phyloP scores from a whole-genome alignment of 306 rosid species.

The Malus asiatica region DNA sequence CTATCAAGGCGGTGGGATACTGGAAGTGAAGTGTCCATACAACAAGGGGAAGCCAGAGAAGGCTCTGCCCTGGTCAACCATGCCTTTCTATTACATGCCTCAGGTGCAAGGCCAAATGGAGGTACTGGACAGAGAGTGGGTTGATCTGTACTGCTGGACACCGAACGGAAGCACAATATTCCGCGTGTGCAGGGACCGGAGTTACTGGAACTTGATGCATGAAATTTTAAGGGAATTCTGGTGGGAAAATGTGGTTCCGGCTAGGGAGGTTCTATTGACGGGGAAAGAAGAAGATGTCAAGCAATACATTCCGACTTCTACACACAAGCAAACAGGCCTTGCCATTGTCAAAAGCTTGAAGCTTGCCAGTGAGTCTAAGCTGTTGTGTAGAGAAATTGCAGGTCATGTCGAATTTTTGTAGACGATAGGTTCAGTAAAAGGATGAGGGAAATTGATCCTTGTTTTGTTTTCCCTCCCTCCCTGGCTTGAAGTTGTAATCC shows the following conservation, averaged over 20 bases:
- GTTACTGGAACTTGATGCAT: constrained; percentile 70
- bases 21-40: constrained; percentile 94
- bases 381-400: constrained; percentile 70
- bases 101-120: constrained; percentile 97
- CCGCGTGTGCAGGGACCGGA: constrained; percentile 56
- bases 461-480: constrained; percentile 8
- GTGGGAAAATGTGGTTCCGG: constrained; percentile 97
- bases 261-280: constrained; percentile 53
- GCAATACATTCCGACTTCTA: constrained; percentile 54
- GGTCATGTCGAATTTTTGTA: constrained; percentile 67
- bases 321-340: constrained; percentile 69
- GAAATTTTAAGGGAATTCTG: constrained; percentile 76
- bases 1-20: constrained; percentile 56
- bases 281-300: constrained; percentile 52
- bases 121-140: constrained; percentile 86
- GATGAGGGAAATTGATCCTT: constrained; percentile 17
- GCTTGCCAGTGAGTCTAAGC: constrained; percentile 66
- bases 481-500: neutral
- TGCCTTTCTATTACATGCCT: constrained; percentile 98
- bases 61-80: constrained; percentile 70
- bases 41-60: constrained; percentile 92
- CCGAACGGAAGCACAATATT: constrained; percentile 88
- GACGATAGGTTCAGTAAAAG: constrained; percentile 15
- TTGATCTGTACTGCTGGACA: constrained; percentile 89
- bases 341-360: constrained; percentile 61